These are phyloP conservation scores for Beauveria brongniartii DNA, from an alignment of 2,329 filamentous ascomycete species.

Conservation along the genomic window DNA sequence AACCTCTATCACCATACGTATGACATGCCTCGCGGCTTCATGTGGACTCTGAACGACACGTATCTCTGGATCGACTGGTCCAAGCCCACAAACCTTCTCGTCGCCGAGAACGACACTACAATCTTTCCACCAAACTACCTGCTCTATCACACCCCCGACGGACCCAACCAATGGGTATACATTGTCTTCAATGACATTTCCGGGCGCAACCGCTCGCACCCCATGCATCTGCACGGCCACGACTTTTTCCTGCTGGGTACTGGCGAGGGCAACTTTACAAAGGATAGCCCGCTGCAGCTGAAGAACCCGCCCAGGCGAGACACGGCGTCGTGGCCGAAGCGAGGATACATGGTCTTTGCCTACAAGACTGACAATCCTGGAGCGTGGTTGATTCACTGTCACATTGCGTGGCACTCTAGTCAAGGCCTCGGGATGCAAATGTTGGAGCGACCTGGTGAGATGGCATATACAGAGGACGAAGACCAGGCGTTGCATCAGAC, in stretches of 20 bases:
- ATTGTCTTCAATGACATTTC: conserved; percentile 13
- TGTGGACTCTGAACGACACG: neutral
- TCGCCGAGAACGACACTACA: neutral
- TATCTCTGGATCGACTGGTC: neutral
- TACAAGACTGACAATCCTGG: conserved; percentile 31
- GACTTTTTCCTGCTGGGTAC: conserved; percentile 15
- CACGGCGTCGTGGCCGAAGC: conserved; percentile 36
- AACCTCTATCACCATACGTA: neutral
- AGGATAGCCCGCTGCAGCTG: neutral
- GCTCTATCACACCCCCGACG: neutral
- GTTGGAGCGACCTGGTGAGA: neutral
- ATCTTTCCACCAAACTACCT: neutral
- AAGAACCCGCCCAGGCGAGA: conserved; percentile 44
- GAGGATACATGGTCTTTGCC: conserved; percentile 39
- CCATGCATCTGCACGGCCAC: conserved; percentile 19
- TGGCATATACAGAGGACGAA: neutral
- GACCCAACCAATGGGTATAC: conserved; percentile 14
- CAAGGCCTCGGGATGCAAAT: conserved; percentile 14
- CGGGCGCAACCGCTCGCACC: conserved; percentile 13
- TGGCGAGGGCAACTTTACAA: conserved; percentile 10
- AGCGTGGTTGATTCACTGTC: conserved; percentile 57
- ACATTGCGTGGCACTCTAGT: conserved; percentile 52
- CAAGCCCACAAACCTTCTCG: neutral
- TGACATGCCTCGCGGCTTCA: neutral
- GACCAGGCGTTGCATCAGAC: neutral